These are phyloP conservation scores for Tuctoria greenei DNA, from an alignment of 176 grass and related monocot species.

Conservation along the genomic window DNA sequence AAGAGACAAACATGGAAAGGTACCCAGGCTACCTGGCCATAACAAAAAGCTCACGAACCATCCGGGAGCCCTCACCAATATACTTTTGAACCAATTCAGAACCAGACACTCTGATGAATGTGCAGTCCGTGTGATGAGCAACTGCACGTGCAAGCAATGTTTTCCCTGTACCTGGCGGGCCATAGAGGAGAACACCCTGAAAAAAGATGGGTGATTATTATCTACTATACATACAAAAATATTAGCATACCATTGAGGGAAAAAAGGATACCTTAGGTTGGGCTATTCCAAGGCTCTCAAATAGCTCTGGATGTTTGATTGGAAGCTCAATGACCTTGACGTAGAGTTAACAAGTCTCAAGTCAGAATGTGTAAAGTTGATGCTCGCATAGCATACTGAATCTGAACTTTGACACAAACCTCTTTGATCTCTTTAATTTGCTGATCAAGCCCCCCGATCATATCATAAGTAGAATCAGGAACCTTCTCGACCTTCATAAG, in stretches of 20 bases:
- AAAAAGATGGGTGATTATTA: constrained; percentile 20
- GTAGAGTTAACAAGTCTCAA: constrained; percentile 19
- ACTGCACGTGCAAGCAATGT: constrained; percentile 93
- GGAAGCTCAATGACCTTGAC: constrained; percentile 98
- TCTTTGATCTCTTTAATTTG: constrained; percentile 99
- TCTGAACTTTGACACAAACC: constrained; percentile 48
- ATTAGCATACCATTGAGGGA: not conserved
- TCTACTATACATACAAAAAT: not conserved
- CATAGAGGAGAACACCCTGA: constrained; percentile 96
- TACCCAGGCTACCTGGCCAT: constrained; percentile 85
- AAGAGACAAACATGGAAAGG: not conserved
- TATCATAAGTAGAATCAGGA: constrained; percentile 99
- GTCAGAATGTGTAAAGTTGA: not conserved
- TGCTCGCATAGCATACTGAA: not conserved
- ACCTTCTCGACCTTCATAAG: constrained; percentile 99
- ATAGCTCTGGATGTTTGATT: constrained; percentile 97
- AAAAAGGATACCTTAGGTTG: constrained; percentile 77
- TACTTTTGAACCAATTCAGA: constrained; percentile 99
- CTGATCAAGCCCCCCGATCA: constrained; percentile 99
- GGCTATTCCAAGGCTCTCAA: constrained; percentile 97
- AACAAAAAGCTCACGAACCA: constrained; percentile 98
- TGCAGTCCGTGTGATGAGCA: constrained; percentile 98
- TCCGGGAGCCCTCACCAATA: constrained; percentile 95
- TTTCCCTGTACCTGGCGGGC: constrained; percentile 95
- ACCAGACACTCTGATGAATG: constrained; percentile 97